A percentile compares a stretch with the other conserved stretches of the same genome.
These are phyloP conservation scores for Russula abietina DNA, from an alignment of 768 basidiomycete genomes.

Conservation along the genomic window DNA sequence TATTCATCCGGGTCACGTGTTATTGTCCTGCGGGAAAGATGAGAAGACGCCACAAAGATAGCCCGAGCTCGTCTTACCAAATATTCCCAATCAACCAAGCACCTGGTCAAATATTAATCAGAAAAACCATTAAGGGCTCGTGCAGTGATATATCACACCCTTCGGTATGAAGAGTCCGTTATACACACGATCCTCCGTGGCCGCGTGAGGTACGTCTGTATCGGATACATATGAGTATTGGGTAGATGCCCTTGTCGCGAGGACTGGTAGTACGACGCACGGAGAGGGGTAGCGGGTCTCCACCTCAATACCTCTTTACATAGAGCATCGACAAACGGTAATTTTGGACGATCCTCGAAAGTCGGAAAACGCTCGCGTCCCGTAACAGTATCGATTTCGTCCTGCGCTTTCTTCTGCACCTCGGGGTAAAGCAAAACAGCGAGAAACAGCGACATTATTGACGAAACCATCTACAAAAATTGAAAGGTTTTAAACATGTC, in stretches of 20 bases:
- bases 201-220: slow-evolving; percentile 9
- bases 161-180: slow-evolving; percentile 16
- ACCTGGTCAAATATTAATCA: neutral
- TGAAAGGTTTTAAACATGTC: neutral
- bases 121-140: neutral
- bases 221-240: neutral
- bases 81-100: neutral
- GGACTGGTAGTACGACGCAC: neutral
- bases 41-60: neutral
- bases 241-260: too few species aligned
- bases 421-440: slow-evolving; percentile 9
- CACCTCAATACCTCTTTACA: slow-evolving; percentile 13
- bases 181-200: slow-evolving; percentile 12
- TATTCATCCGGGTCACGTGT: slow-evolving; percentile 7
- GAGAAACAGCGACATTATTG: neutral
- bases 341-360: slow-evolving; percentile 6
- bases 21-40: slow-evolving; percentile 3
- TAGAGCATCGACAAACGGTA: slow-evolving; percentile 18
- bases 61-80: neutral
- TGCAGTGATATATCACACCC: neutral
- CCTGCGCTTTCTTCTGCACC: slow-evolving; percentile 14
- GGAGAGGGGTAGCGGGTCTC: neutral
- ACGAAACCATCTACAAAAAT: neutral
- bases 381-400: slow-evolving; percentile 14
- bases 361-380: slow-evolving; percentile 11